Conservation (phyloP, 2,329 filamentous ascomycete genomes). For the Beauveria scarabaeidicola region DNA sequence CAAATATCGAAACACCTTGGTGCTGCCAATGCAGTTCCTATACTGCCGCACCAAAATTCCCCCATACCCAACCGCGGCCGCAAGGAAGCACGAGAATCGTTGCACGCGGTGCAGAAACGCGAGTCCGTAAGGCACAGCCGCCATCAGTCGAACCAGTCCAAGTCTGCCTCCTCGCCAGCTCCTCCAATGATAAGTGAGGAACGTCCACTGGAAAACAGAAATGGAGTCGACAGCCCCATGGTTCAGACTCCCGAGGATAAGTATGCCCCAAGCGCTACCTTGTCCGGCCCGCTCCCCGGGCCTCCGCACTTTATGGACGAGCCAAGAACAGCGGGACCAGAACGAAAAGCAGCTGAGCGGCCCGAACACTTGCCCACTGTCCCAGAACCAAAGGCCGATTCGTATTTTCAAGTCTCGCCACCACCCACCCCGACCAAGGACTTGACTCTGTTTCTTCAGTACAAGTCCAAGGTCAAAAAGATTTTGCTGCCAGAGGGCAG, state of each 20-base stretch:
- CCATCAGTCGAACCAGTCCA: slow-evolving; percentile 38
- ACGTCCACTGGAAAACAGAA: slow-evolving; percentile 12
- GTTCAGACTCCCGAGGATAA: slow-evolving; percentile 60
- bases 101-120: slow-evolving; percentile 56
- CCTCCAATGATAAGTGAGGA: slow-evolving; percentile 59
- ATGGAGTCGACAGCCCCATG: slow-evolving; percentile 14
- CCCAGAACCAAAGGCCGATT: slow-evolving; percentile 38
- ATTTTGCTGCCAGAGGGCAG: slow-evolving; percentile 80
- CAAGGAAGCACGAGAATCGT: slow-evolving; percentile 70
- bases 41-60: slow-evolving; percentile 74
- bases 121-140: slow-evolving; percentile 43
- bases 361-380: slow-evolving; percentile 14
- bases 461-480: slow-evolving; percentile 96
- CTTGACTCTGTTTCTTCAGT: slow-evolving; percentile 87
- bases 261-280: slow-evolving; percentile 46
- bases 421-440: slow-evolving; percentile 66
- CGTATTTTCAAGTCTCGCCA: slow-evolving; percentile 54
- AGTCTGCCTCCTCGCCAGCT: slow-evolving; percentile 42
- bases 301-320: slow-evolving; percentile 12
- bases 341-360: background rate
- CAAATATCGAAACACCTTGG: slow-evolving; percentile 94
- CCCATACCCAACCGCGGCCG: slow-evolving; percentile 79
- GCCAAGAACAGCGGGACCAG: slow-evolving; percentile 7
- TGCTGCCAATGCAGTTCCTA: slow-evolving; percentile 71
- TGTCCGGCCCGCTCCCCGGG: slow-evolving; percentile 49